Evolutionary conservation across 257 asterid species (phyloP), one percentile per base, ranked within the genome.

Genomic region (Lavandula angustifolia): DNA sequence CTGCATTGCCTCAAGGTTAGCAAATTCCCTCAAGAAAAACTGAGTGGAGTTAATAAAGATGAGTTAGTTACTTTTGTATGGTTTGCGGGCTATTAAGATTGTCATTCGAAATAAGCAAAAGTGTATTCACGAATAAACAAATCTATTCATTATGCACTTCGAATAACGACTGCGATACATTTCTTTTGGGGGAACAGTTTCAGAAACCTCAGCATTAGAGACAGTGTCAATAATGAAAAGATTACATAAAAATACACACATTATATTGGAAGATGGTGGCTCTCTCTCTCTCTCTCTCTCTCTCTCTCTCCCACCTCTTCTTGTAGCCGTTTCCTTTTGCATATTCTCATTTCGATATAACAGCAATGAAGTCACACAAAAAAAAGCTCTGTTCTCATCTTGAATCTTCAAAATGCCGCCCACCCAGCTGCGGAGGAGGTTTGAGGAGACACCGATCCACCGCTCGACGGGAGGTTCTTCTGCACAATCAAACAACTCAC

Each of bases 401-500:
- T 54, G 34, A 37, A 22, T 22, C 54, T 59, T 89, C 81, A 89
- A 74, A 92, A 92, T 55, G 99, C 97, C 42, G 99, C 99, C 99
- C 99, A 92, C 71, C 96, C 99, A 63, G 96, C 89, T 71, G 96
- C 95, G 47, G 88, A 73, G 48, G 88, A 73, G 75, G 91, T 57
- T 73, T 76, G 85, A 65, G 79, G 74, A 31, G 92, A 47, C 46
- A 79, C 88, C 35, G 98, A 76, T 75, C 80, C 95, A 11, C 81
- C 73, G 33, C 72, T 48, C 6, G 95, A 54, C 9, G 98, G 99
- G 61, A 92, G 99, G 76, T 68, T 85, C 75, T 80, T 85, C 99
- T 92, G 95, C 79, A 79, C 31, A 76, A 50, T 55, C 63, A 73
- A 71, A 60, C 42, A 73, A 48, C n/a, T 40, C 41, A 38, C 31